Percentiles rank a stretch among this genome's conserved stretches.
Conservation (phyloP, 2,329 filamentous ascomycete genomes). For the Kalaharituber pfeilii region DNA sequence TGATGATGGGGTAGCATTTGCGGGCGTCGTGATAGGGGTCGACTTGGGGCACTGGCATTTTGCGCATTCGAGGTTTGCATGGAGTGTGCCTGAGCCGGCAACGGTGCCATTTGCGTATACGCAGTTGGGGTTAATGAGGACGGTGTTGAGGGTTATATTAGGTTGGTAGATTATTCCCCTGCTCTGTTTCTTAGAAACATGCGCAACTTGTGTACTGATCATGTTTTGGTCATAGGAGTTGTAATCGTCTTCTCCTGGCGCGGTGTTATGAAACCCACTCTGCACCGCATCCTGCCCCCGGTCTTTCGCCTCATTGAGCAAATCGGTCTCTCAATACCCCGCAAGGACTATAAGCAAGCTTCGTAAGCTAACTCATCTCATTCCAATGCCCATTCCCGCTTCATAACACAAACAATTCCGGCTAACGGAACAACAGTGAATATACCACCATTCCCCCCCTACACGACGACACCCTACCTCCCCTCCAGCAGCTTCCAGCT, state of each 20-base stretch:
- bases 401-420: constrained; percentile 14
- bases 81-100: constrained; percentile 37
- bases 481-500: constrained; percentile 68
- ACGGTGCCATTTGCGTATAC: constrained; percentile 48
- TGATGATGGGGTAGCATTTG: constrained; percentile 87
- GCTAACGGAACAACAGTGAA: constrained; percentile 38
- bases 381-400: background rate
- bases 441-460: constrained; percentile 69
- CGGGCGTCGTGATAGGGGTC: constrained; percentile 71
- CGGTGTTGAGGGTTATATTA: constrained; percentile 46
- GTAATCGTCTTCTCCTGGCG: constrained; percentile 76
- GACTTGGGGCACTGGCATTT: constrained; percentile 76
- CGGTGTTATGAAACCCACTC: constrained; percentile 66
- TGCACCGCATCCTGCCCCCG: constrained; percentile 64
- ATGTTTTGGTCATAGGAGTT: constrained; percentile 45
- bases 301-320: constrained; percentile 74
- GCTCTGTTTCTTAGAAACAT: background rate
- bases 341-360: constrained; percentile 79
- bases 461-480: constrained; percentile 69
- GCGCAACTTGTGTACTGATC: background rate
- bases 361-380: constrained; percentile 34
- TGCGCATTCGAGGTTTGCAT: constrained; percentile 38
- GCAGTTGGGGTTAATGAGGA: constrained; percentile 47
- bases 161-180: constrained; percentile 9
- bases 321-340: constrained; percentile 59